Base-by-base conservation (phyloP, 352 stramenopile genomes). In the Phytophthora pinifolia region DNA sequence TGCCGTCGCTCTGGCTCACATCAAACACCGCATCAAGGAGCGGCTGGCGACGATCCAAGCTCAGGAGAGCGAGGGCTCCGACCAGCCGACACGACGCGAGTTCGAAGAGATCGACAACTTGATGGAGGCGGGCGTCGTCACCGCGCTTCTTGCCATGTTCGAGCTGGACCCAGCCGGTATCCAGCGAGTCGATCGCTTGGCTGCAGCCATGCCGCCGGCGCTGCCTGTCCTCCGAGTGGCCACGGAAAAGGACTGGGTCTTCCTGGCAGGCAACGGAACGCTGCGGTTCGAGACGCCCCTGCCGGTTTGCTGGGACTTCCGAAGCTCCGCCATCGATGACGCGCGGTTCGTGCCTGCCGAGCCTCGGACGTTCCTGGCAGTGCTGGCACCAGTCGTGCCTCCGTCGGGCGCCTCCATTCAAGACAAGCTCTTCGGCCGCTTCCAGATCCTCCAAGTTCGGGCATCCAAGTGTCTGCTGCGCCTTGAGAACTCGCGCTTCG, bases 131-230 rank as follows among this genome's bases (percentile, higher is more conserved):
- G 83, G 83, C 10, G 74, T 91, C 8, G 65, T 93, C 22, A 65
- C 66, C 6, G 83, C 81, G n/a, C 55, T 93, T 25, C 41, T 93
- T 30, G 70, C 83, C 2, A 90, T 93, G 83, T 83, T 90, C 47
- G 83, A 93, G 31, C 63, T 91, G 12, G 81, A 91, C 43, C 75
- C 70, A 17, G 46, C 70, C 8, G 78, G 59, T 17, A 86, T 93
- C 18, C 79, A 89, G 56, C 76, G 78, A 8, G 73, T 89, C 10
- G 83, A 93, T 33, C 76, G 77, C 41, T 67, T 86, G 54, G 81
- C 81, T 0, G 64, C 67, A 27, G 56, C 78, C 3, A 64, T 90
- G 15, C 79, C 82, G 7, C 52, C 50, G 10, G 79, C 74, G 25
- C 41, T 84, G 2, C 62, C 68, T 6, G 74, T 78, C 0, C 49